Conservation (phyloP, 371 early-diverging fungal species). For the Syncephalastrum contaminatum region DNA sequence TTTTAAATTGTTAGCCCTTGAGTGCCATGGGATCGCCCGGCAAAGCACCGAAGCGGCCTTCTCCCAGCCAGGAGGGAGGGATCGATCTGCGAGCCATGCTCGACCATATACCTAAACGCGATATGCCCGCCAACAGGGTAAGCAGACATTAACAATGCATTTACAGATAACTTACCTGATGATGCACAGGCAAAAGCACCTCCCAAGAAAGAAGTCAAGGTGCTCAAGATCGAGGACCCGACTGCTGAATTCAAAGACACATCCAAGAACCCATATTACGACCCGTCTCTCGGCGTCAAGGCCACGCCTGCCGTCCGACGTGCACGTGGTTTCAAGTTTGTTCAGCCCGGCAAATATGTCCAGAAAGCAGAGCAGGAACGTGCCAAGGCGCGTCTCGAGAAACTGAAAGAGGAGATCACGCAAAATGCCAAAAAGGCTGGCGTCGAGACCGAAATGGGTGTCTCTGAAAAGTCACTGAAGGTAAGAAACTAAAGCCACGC, state of each 20-base stretch:
- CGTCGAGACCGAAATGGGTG: slow-evolving; percentile 82
- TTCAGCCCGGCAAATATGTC: slow-evolving; percentile 79
- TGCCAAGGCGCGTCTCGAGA: slow-evolving; percentile 76
- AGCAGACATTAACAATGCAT: not conserved
- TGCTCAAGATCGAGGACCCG: slow-evolving; percentile 26
- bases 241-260: slow-evolving; percentile 60
- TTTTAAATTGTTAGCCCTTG: slow-evolving; percentile 11
- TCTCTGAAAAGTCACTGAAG: slow-evolving; percentile 67
- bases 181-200: slow-evolving; percentile 13
- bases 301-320: slow-evolving; percentile 56
- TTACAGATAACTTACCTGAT: not conserved
- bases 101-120: slow-evolving; percentile 54
- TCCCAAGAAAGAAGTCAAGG: slow-evolving; percentile 45
- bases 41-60: slow-evolving; percentile 17
- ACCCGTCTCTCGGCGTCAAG: slow-evolving; percentile 59
- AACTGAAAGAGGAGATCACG: slow-evolving; percentile 82
- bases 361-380: slow-evolving; percentile 80
- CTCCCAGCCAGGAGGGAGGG: slow-evolving; percentile 30
- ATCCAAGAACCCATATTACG: slow-evolving; percentile 85
- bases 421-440: slow-evolving; percentile 80
- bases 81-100: slow-evolving; percentile 52
- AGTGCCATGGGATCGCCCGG: slow-evolving; percentile 8
- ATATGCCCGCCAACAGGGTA: slow-evolving; percentile 52
- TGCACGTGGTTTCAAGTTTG: slow-evolving; percentile 71
- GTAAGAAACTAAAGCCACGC: slow-evolving; percentile 36